Evolutionary conservation across 2,329 filamentous ascomycete genomes (phyloP), one percentile per base, ranked within the genome.

Genomic region (Microcyclosporella mali): DNA sequence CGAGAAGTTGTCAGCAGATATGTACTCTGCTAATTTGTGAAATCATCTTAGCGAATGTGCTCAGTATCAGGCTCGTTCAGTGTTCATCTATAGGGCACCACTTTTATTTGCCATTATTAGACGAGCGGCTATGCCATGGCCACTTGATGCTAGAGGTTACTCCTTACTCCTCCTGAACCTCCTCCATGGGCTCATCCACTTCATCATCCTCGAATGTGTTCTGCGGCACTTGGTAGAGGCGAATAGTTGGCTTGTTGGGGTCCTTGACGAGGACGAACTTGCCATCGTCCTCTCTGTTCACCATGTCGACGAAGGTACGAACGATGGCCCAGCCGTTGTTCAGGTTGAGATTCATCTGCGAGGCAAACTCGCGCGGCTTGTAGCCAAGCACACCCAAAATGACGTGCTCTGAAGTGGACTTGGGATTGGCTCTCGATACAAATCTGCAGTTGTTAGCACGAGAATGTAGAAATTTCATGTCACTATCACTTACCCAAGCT

Each of bases 281-380:
- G 67, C 83, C 84, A 37, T 66, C 63, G 8, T 48, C 50, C 56
- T 88, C 84, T 67, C 82, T 79, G 57, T 88, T 77, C 60, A 83
- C 85, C 84, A 97, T 94, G 69, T 98, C 92, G 58, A 88, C 87
- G 62, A 98, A 95, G 38, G 92, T 98, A 55, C 92, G 87, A 47
- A 98, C 92, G 55, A 98, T 97, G 67, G 92, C 92, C 92, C 92
- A 98, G 51, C 92, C 92, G 70, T 98, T 98, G 70, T 85, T 85
- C 45, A 97, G 78, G 60, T 89, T 94, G 60, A 98, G 71, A 72
- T 95, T 95, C 92, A 98, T 98, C 76, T 98, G 92, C 62, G 79
- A 78, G 51, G 92, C 92, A 58, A 98, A 97, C 65, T 98, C 94
- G 59, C 86, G 84, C 29, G 92, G 92, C 76, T 98, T 98, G 83